phyloP scores from a whole-genome alignment of 495 filamentous ascomycete genomes.

The Elasticomyces elasticus region DNA sequence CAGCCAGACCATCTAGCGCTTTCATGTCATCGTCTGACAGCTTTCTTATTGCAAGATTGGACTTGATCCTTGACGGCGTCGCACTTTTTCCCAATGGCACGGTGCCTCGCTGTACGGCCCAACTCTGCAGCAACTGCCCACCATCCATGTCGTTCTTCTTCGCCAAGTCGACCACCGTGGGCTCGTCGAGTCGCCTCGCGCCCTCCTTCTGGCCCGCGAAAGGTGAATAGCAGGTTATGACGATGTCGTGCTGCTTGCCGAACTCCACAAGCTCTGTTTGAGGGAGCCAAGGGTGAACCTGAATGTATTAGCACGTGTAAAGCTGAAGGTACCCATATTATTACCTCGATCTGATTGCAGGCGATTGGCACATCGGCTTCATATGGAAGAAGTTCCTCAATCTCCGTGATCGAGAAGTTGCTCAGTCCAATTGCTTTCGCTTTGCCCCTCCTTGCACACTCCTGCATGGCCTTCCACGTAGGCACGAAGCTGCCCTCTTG shows the following conservation, averaged over 20 bases:
- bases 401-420: slow-evolving; percentile 40
- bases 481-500: slow-evolving; percentile 16
- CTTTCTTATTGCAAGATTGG: slow-evolving; percentile 26
- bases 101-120: slow-evolving; percentile 43
- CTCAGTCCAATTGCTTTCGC: slow-evolving; percentile 50
- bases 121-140: slow-evolving; percentile 37
- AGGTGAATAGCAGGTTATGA: slow-evolving; percentile 44
- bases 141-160: slow-evolving; percentile 32
- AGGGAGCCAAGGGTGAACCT: slow-evolving; percentile 24
- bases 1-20: slow-evolving; percentile 8
- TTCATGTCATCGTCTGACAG: slow-evolving; percentile 18
- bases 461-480: slow-evolving; percentile 45
- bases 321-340: no score
- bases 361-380: slow-evolving; percentile 9
- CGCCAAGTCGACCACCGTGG: slow-evolving; percentile 24
- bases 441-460: slow-evolving; percentile 47
- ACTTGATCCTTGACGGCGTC: slow-evolving; percentile 37
- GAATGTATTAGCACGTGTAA: no score
- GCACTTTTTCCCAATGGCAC: slow-evolving; percentile 43
- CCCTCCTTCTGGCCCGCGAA: slow-evolving; percentile 29
- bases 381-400: slow-evolving; percentile 16
- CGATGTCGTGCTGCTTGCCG: slow-evolving; percentile 35
- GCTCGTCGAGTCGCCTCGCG: slow-evolving; percentile 24
- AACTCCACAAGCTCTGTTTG: slow-evolving; percentile 23
- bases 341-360: slow-evolving; percentile 24